phyloP scores from a whole-genome alignment of 179 eudicot genomes.

The Heliamphora pulchella region DNA sequence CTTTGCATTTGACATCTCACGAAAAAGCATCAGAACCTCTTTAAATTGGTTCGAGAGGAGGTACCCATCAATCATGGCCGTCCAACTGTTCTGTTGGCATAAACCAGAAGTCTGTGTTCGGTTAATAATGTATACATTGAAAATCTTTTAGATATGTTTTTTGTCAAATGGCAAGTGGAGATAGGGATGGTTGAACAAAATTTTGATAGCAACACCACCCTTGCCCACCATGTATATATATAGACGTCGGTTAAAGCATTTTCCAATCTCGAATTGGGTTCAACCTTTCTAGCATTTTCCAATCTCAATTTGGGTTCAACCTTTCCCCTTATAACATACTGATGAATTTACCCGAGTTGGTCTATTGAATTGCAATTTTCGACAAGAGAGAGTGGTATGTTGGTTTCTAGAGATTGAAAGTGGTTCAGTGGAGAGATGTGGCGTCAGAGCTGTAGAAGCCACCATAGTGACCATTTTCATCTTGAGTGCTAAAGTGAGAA shows the following conservation, averaged over 20 bases:
- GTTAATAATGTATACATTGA: too few species aligned
- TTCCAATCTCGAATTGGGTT: slow-evolving; percentile 21
- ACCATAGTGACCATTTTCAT: neutral
- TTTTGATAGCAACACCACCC: slow-evolving; percentile 16
- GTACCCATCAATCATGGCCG: slow-evolving; percentile 31
- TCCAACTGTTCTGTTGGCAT: slow-evolving; percentile 29
- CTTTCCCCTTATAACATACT: slow-evolving; percentile 14
- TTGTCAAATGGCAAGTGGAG: slow-evolving; percentile 16
- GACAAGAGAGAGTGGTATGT: slow-evolving; percentile 1
- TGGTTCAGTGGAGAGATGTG: neutral
- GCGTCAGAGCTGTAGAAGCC: neutral
- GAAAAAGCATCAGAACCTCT: too few species aligned
- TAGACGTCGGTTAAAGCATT: slow-evolving; percentile 28
- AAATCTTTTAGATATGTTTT: slow-evolving; percentile 3
- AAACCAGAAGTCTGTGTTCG: too few species aligned
- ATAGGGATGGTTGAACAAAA: too few species aligned
- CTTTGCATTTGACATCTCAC: too few species aligned
- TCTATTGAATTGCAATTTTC: slow-evolving; percentile 29
- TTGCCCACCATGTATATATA: slow-evolving; percentile 16
- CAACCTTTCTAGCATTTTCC: neutral
- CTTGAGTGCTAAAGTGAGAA: neutral
- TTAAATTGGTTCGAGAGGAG: slow-evolving; percentile 20
- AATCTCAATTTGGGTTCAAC: too few species aligned
- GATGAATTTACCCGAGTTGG: slow-evolving; percentile 34
- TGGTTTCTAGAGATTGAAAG: slow-evolving; percentile 5